A percentile compares a stretch with the other conserved stretches of the same genome.
Conservation (phyloP, 495 filamentous ascomycete genomes). For the Pseudomonodictys pantanalensis region DNA sequence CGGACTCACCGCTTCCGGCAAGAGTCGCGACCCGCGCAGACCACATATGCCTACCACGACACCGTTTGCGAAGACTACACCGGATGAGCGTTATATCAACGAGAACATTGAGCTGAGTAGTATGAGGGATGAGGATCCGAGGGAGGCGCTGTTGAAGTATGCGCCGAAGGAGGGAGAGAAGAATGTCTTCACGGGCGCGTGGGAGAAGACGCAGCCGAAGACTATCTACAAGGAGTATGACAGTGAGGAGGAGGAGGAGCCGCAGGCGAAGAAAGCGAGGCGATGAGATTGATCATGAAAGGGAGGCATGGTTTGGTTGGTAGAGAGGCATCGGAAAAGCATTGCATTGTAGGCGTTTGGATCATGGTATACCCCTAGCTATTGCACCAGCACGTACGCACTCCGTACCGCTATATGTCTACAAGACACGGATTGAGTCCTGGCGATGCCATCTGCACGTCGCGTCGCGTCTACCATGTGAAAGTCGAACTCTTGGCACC, state of each 20-base stretch:
- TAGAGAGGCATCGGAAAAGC: not conserved
- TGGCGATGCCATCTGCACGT: too few species aligned
- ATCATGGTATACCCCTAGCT: conserved; percentile 14
- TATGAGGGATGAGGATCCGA: conserved; percentile 97
- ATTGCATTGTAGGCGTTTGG: conserved; percentile 22
- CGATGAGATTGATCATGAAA: not conserved
- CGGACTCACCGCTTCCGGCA: conserved; percentile 76
- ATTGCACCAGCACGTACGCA: not conserved
- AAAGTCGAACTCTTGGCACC: too few species aligned
- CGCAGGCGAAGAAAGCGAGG: conserved; percentile 46
- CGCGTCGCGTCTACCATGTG: not conserved
- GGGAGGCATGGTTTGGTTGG: too few species aligned
- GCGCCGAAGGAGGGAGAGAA: conserved; percentile 91
- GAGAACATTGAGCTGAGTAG: conserved; percentile 82
- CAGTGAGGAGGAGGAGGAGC: conserved; percentile 87
- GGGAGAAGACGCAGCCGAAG: conserved; percentile 87
- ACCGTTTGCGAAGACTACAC: conserved; percentile 86
- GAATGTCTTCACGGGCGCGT: conserved; percentile 89
- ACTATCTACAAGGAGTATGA: conserved; percentile 80
- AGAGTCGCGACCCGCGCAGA: conserved; percentile 70
- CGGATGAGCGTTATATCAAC: conserved; percentile 84
- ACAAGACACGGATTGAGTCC: too few species aligned
- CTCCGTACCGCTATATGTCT: too few species aligned
- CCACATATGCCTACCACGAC: conserved; percentile 82
- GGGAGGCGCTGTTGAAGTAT: conserved; percentile 92